These are phyloP conservation scores for Castanea crenata DNA, from an alignment of 306 rosid species.

Conservation along the genomic window DNA sequence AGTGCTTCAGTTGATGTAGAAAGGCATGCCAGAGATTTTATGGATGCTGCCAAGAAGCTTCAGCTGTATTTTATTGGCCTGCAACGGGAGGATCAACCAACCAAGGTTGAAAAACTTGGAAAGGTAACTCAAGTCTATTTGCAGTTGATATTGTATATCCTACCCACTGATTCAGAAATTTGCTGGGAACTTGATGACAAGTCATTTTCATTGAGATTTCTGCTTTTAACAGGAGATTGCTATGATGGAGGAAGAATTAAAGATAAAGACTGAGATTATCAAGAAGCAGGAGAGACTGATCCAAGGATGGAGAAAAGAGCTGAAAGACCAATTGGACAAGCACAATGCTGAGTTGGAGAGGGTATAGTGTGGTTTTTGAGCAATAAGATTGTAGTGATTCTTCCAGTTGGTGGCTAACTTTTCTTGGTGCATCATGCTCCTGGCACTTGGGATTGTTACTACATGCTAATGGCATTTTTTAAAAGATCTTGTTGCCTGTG, in stretches of 20 bases:
- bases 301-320: conserved; percentile 75
- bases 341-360: conserved; percentile 70
- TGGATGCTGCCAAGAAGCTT: conserved; percentile 98
- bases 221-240: conserved; percentile 70
- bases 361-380: conserved; percentile 40
- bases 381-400: not conserved
- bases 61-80: conserved; percentile 70
- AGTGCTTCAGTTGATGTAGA: conserved; percentile 77
- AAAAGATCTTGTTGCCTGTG: not conserved
- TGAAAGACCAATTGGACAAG: conserved; percentile 64
- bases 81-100: conserved; percentile 79
- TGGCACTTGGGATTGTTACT: not conserved
- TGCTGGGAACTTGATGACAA: conserved; percentile 2
- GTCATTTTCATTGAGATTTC: conserved; percentile 16
- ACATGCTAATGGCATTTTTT: not conserved
- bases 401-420: not conserved
- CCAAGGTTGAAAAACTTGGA: conserved; percentile 58
- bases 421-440: not conserved
- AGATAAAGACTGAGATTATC: conserved; percentile 56
- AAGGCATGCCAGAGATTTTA: conserved; percentile 89
- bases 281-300: conserved; percentile 68
- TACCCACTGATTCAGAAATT: not conserved
- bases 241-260: conserved; percentile 75
- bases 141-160: not conserved
- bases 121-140: conserved; percentile 45